These are phyloP conservation scores for Wickerhamia fluorescens DNA, from an alignment of 805 yeast genomes.

Conservation along the genomic window DNA sequence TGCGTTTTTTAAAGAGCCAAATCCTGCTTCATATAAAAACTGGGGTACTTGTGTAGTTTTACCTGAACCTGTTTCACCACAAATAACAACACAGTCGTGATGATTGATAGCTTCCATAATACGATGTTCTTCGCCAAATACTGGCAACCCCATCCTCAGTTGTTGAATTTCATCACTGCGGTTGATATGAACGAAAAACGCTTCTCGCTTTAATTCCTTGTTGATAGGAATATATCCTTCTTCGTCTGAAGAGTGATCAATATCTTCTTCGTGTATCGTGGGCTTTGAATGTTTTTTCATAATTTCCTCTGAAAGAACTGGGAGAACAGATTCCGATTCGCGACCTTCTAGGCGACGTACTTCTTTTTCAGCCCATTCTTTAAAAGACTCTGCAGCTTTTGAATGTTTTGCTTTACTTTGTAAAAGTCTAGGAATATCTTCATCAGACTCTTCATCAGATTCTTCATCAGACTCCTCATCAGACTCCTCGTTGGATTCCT, in stretches of 20 bases:
- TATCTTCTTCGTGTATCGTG: constrained; percentile 57
- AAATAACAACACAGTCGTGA: constrained; percentile 80
- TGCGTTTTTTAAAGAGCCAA: constrained; percentile 57
- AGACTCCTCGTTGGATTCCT: constrained; percentile 24
- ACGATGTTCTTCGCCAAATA: constrained; percentile 80
- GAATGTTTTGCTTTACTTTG: constrained; percentile 40
- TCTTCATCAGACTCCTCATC: constrained; percentile 22
- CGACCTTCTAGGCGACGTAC: constrained; percentile 59
- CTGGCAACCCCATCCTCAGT: constrained; percentile 72
- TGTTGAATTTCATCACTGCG: constrained; percentile 63
- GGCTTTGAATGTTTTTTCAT: constrained; percentile 41
- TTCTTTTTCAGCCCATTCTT: constrained; percentile 81
- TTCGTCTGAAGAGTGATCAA: constrained; percentile 61
- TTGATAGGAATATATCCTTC: constrained; percentile 55
- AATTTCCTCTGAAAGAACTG: constrained; percentile 41
- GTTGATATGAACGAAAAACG: constrained; percentile 60
- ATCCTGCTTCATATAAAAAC: constrained; percentile 88
- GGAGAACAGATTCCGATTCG: constrained; percentile 33
- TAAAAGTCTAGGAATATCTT: constrained; percentile 27
- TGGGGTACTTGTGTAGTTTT: constrained; percentile 98
- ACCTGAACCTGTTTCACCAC: constrained; percentile 99
- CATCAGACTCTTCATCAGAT: constrained; percentile 20
- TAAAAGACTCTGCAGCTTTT: constrained; percentile 50
- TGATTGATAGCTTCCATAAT: constrained; percentile 95
- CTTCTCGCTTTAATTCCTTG: constrained; percentile 46